Base-by-base conservation (phyloP, 179 eudicot species). In the Drosera spatulata region DNA sequence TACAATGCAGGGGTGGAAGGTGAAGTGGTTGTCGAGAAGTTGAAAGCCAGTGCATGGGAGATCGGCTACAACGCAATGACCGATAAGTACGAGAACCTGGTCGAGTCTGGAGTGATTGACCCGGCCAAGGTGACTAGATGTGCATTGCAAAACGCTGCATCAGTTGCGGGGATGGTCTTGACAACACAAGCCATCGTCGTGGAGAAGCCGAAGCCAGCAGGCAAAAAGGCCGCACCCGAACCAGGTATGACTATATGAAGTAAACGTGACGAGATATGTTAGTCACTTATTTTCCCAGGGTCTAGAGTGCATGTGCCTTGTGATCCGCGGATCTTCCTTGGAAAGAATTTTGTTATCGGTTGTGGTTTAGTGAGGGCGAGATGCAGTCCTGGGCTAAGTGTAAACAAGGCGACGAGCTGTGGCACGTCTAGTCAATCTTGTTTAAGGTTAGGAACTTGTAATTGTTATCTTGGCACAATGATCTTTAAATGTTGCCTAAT, bases 181-280 rank as follows among this genome's bases (percentile, higher is more conserved):
- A 93, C 97, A 0, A 93, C 99, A 7, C 99, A 93, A 66, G 99
- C 99, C 39, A 93, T 93, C 42, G 99, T 93, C 2, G 99, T 93
- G 47, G 99, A 93, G 15, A 93, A 93, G 70, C 59, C 88, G n/a
- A 86, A 73, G 75, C 85, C 95, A 4, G 89, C 80, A 65, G 51
- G 75, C 5, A 66, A 82, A 2, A 74, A 73, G 5, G 75, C 87
- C 41, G 86, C 77, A 53, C 56, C 78, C 42, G 80, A 79, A 40
- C 83, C 74, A 74, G 89, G 90, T 53, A 67, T 86, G 10, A 70
- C 80, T 48, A 61, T 83, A 65, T 88, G 65, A 79, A 11, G 39
- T 10, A 37, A 22, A 22, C 33, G 33, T 22, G 33, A 22, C 33
- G 33, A 22, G 33, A 22, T 22, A 22, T 22, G 0, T 22, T 22